Conservation (phyloP, 768 basidiomycete genomes). For the Amanita muscaria region DNA sequence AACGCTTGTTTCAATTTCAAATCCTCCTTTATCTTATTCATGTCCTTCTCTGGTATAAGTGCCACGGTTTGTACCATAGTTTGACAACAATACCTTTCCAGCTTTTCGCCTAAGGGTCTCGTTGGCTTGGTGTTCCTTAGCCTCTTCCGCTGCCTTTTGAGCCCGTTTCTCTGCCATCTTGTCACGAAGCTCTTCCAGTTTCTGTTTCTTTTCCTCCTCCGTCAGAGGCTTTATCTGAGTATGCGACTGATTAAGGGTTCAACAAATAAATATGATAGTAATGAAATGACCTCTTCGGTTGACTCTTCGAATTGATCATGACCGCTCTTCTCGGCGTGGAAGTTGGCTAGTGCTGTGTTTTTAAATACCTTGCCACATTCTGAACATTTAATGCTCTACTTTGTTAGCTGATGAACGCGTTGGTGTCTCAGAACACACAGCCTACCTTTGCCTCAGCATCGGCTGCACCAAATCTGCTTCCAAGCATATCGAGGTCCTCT, state of each 20-base stretch:
- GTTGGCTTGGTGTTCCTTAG: slow-evolving; percentile 61
- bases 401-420: not conserved
- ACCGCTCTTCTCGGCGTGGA: slow-evolving; percentile 90
- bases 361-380: slow-evolving; percentile 80
- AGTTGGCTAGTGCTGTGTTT: slow-evolving; percentile 83
- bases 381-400: slow-evolving; percentile 75
- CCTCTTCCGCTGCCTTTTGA: slow-evolving; percentile 62
- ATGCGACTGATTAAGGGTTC: slow-evolving; percentile 2
- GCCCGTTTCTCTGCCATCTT: slow-evolving; percentile 80
- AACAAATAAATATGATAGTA: slow-evolving; percentile 3
- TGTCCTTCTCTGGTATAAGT: slow-evolving; percentile 40
- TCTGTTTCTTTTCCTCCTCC: slow-evolving; percentile 85
- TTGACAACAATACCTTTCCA: slow-evolving; percentile 46
- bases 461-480: slow-evolving; percentile 30
- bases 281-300: slow-evolving; percentile 66
- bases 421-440: slow-evolving; percentile 7
- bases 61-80: not conserved
- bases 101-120: slow-evolving; percentile 79
- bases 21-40: slow-evolving; percentile 66
- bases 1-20: slow-evolving; percentile 68
- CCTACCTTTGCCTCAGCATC: slow-evolving; percentile 61
- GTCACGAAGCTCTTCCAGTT: slow-evolving; percentile 66
- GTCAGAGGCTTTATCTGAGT: slow-evolving; percentile 84
- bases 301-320: slow-evolving; percentile 96
- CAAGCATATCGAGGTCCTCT: slow-evolving; percentile 61